Percentiles rank a stretch among this genome's conserved stretches.
These are phyloP conservation scores for Scleroderma citrinum DNA, from an alignment of 768 basidiomycete genomes.

Conservation along the genomic window DNA sequence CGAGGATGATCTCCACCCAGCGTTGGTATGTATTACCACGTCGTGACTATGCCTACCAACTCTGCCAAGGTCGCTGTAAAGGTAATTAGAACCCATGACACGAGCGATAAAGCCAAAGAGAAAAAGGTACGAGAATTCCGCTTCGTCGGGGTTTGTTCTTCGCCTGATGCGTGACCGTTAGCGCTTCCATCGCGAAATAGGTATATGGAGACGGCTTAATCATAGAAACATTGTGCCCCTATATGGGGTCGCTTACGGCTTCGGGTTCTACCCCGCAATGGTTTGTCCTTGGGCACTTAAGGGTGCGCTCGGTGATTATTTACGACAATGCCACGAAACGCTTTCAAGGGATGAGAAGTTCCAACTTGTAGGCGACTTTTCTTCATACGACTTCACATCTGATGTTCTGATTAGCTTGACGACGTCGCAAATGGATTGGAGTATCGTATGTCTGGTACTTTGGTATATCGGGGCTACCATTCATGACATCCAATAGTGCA, in stretches of 20 bases:
- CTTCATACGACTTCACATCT: slow-evolving; percentile 14
- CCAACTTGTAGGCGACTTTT: slow-evolving; percentile 10
- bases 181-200: slow-evolving; percentile 24
- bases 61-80: slow-evolving; percentile 21
- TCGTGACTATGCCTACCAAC: not conserved
- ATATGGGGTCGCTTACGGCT: slow-evolving; percentile 20
- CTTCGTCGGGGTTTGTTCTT: not conserved
- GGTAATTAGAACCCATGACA: slow-evolving; percentile 7
- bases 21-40: not conserved
- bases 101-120: slow-evolving; percentile 1
- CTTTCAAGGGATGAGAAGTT: slow-evolving; percentile 4
- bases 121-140: not conserved
- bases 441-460: slow-evolving; percentile 8
- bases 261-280: slow-evolving; percentile 18
- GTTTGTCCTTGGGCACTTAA: slow-evolving; percentile 29
- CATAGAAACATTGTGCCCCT: slow-evolving; percentile 25
- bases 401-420: slow-evolving; percentile 10
- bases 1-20: not conserved
- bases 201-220: slow-evolving; percentile 22
- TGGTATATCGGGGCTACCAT: not conserved
- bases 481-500: slow-evolving; percentile 9
- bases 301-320: slow-evolving; percentile 15
- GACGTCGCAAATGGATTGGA: slow-evolving; percentile 11
- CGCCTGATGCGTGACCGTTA: not conserved
- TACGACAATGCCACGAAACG: slow-evolving; percentile 1